Conservation (phyloP, 1,139 yeast genomes). For the Nakaseomyces sp. region DNA sequence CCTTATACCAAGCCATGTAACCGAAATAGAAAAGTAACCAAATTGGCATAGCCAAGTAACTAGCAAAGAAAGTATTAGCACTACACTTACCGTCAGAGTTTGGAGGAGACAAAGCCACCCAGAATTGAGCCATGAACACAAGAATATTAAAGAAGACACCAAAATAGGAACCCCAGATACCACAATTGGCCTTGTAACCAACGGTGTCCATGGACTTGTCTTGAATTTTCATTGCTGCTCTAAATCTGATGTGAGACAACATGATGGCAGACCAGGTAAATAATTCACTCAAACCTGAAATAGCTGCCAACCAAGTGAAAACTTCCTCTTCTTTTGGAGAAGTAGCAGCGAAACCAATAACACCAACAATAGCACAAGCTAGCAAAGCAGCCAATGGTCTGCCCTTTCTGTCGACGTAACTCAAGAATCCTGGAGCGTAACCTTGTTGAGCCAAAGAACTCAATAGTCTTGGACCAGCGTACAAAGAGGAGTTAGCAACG, state of each 20-base stretch:
- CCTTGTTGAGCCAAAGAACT: conserved; percentile 77
- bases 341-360: conserved; percentile 68
- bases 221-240: conserved; percentile 59
- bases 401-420: conserved; percentile 50
- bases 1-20: conserved; percentile 43
- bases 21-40: conserved; percentile 42
- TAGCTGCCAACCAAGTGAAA: conserved; percentile 69
- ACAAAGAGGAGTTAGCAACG: conserved; percentile 69
- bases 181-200: conserved; percentile 60
- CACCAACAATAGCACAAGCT: conserved; percentile 66
- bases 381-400: conserved; percentile 51
- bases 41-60: conserved; percentile 48
- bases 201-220: conserved; percentile 60
- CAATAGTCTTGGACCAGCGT: conserved; percentile 73
- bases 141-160: conserved; percentile 54
- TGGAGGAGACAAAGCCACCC: conserved; percentile 69
- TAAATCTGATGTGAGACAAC: conserved; percentile 67
- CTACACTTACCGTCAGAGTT: conserved; percentile 39
- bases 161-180: conserved; percentile 58
- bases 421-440: conserved; percentile 53
- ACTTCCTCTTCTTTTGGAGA: conserved; percentile 54
- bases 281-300: conserved; percentile 75
- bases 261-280: conserved; percentile 79
- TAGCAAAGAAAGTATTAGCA: conserved; percentile 45
- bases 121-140: conserved; percentile 71